These are phyloP conservation scores for Fusarium marasasianum DNA, from an alignment of 2,329 filamentous ascomycete genomes.

Conservation along the genomic window DNA sequence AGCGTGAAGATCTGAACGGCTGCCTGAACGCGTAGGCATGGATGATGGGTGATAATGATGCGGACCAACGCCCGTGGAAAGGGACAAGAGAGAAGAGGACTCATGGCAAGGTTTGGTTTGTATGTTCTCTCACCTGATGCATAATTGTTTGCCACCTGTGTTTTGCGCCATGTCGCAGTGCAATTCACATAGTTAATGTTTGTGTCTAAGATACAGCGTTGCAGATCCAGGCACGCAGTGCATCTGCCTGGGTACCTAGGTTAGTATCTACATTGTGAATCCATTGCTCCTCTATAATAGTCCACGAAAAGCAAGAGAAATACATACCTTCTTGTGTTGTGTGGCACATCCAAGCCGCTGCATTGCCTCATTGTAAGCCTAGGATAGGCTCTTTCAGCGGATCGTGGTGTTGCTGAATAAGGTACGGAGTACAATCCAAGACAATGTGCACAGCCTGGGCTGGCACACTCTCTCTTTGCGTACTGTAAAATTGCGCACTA, in stretches of 20 bases:
- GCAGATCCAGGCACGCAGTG: background rate
- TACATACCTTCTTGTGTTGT: background rate
- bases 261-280: background rate
- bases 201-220: background rate
- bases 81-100: background rate
- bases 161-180: background rate
- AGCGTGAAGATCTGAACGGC: background rate
- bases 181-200: background rate
- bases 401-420: background rate
- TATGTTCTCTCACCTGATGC: background rate
- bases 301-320: background rate
- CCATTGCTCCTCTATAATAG: background rate
- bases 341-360: background rate
- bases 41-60: background rate
- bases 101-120: background rate
- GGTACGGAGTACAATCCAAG: background rate
- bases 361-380: conserved; percentile 8
- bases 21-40: background rate
- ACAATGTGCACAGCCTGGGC: background rate
- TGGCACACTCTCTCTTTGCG: background rate
- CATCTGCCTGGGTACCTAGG: background rate
- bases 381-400: background rate
- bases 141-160: background rate
- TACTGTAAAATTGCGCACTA: background rate
- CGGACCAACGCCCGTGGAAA: background rate